A percentile compares a stretch with the other conserved stretches of the same genome.
Evolutionary conservation across 495 filamentous ascomycete genomes (phyloP).

Genomic region (Aspergillus diversus): DNA sequence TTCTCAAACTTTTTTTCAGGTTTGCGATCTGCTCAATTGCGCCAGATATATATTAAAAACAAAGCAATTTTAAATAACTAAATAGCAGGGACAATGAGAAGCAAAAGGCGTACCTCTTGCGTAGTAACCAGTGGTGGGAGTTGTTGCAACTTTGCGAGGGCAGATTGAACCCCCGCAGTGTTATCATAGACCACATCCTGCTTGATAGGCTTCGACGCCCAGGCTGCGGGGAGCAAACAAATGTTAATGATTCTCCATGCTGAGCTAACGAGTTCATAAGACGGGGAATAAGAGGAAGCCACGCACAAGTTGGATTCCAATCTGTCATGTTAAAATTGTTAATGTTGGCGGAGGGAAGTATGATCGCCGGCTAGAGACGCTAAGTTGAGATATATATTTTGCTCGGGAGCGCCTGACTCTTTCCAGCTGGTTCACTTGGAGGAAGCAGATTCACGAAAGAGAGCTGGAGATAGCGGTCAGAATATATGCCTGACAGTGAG

Average conservation of each 20-base stretch:
- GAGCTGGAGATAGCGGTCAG: constrained; percentile 1
- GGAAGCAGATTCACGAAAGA: neutral
- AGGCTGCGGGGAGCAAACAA: constrained; percentile 56
- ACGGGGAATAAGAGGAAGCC: neutral
- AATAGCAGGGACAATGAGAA: neutral
- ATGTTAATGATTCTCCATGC: neutral
- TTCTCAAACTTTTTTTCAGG: constrained; percentile 73
- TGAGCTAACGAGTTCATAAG: neutral
- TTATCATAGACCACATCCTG: constrained; percentile 85
- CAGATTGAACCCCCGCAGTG: constrained; percentile 59
- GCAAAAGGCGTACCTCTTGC: constrained; percentile 53
- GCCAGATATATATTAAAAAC: constrained; percentile 1
- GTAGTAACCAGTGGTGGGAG: constrained; percentile 92
- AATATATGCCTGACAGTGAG: neutral
- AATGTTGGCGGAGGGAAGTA: neutral
- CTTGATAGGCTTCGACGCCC: constrained; percentile 89
- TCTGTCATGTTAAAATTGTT: neutral
- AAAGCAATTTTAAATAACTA: neutral
- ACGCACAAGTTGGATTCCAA: constrained; percentile 42
- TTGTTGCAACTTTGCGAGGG: constrained; percentile 70
- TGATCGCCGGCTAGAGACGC: constrained; percentile 6
- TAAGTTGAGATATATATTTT: no score
- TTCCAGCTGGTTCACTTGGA: no score
- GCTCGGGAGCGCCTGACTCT: no score
- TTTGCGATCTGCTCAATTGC: constrained; percentile 63